A percentile compares a stretch with the other conserved stretches of the same genome.
Evolutionary conservation across 1,284 basidiomycete species (phyloP).

Genomic region (Ceratobasidium sp.): DNA sequence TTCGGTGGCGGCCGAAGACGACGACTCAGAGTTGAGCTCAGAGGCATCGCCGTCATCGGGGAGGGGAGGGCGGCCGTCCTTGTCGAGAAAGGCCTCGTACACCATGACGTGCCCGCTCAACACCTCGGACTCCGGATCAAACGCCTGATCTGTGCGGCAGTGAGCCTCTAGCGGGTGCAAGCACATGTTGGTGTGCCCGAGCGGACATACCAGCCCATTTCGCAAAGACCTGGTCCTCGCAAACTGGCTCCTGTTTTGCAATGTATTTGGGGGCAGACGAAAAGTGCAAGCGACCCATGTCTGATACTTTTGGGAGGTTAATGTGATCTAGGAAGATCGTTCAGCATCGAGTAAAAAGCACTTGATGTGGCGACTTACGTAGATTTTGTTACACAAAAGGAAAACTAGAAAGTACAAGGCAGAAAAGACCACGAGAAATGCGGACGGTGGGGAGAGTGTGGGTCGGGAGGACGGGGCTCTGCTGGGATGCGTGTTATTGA

Average conservation of each 20-base stretch:
- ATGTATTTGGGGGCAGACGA: conserved; percentile 40
- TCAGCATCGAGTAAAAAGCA: conserved; percentile 12
- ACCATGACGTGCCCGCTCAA: conserved; percentile 32
- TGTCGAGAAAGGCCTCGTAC: conserved; percentile 38
- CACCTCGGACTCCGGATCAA: conserved; percentile 35
- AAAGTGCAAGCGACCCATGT: conserved; percentile 37
- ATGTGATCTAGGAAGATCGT: conserved; percentile 11
- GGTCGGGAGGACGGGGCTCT: conserved; percentile 23
- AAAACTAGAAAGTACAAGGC: conserved; percentile 33
- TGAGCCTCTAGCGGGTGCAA: conserved; percentile 30
- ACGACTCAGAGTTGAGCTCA: conserved; percentile 32
- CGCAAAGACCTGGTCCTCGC: conserved; percentile 25
- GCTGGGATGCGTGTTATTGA: conserved; percentile 30
- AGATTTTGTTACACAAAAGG: conserved; percentile 17
- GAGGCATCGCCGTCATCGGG: conserved; percentile 39
- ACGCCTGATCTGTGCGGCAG: conserved; percentile 36
- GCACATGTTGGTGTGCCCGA: conserved; percentile 4
- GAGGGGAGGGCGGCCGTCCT: conserved; percentile 8
- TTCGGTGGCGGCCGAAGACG: conserved; percentile 28
- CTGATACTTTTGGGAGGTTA: background rate
- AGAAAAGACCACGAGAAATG: conserved; percentile 7
- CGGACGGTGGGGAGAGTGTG: conserved; percentile 6
- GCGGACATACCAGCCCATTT: conserved; percentile 40
- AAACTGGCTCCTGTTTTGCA: conserved; percentile 23
- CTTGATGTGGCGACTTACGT: conserved; percentile 2